Evolutionary conservation across 1,139 yeast species (phyloP).

Genomic region (Debaryomycetaceae sp.): DNA sequence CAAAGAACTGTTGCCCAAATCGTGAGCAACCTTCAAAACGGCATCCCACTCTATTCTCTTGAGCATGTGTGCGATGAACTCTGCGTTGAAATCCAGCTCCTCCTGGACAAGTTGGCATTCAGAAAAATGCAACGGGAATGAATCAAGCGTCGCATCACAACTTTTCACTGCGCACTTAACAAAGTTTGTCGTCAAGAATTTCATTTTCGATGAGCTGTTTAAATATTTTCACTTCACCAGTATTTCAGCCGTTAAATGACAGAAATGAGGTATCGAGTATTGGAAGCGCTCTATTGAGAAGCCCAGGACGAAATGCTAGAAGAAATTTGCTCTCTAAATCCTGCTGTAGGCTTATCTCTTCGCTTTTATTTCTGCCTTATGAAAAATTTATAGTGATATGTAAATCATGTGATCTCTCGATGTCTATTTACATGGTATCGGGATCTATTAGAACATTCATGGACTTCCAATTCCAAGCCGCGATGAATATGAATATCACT

Average conservation of each 20-base stretch:
- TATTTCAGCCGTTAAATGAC: too few relatives aligned
- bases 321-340: neutral
- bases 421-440: conserved; percentile 1
- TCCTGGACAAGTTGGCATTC: conserved; percentile 74
- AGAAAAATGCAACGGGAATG: conserved; percentile 76
- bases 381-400: neutral
- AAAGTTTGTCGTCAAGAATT: conserved; percentile 89
- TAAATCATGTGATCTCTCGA: conserved; percentile 2
- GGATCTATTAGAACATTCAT: neutral
- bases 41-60: conserved; percentile 91
- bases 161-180: conserved; percentile 87
- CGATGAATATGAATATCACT: too few relatives aligned
- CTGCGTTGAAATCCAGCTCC: conserved; percentile 81
- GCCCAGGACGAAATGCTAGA: too few relatives aligned
- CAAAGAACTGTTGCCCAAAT: conserved; percentile 64
- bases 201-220: conserved; percentile 46
- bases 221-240: too few relatives aligned
- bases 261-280: too few relatives aligned
- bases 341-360: neutral
- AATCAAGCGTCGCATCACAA: conserved; percentile 69
- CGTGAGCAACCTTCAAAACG: conserved; percentile 67
- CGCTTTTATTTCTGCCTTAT: neutral
- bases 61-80: conserved; percentile 70
- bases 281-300: too few relatives aligned
- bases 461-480: neutral